Conservation (phyloP, 164 flowering plant genomes). For the Macadamia integrifolia region DNA sequence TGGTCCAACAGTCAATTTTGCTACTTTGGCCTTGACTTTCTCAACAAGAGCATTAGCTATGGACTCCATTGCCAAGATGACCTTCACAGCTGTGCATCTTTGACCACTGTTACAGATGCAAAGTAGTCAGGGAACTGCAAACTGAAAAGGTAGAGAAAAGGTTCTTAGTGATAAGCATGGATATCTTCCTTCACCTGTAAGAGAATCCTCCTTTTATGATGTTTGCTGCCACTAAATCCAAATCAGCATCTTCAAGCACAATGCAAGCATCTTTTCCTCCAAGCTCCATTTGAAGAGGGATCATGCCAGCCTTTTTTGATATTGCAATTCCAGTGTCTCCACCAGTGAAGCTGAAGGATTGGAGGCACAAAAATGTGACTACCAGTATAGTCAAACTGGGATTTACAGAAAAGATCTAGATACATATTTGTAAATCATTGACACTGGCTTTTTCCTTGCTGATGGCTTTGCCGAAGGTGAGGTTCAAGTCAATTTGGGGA, state of each 20-base stretch:
- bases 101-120: conserved; percentile 60
- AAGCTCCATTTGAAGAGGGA: conserved; percentile 96
- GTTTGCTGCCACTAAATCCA: conserved; percentile 80
- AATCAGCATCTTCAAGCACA: conserved; percentile 95
- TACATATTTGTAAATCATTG: too few species aligned
- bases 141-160: neutral
- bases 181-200: conserved; percentile 53
- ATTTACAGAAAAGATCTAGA: too few species aligned
- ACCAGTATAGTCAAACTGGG: too few species aligned
- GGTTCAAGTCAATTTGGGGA: too few species aligned
- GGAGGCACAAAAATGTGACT: too few species aligned
- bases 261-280: conserved; percentile 99
- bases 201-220: conserved; percentile 94
- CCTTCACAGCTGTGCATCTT: conserved; percentile 95
- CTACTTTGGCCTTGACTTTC: conserved; percentile 78
- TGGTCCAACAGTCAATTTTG: conserved; percentile 75
- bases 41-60: conserved; percentile 76
- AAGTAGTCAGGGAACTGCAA: neutral
- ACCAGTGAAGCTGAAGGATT: conserved; percentile 76
- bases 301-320: conserved; percentile 96
- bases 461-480: too few species aligned
- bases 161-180: neutral
- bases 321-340: conserved; percentile 97
- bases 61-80: conserved; percentile 84
- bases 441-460: too few species aligned